Base-by-base conservation (phyloP, 805 yeast species). In the Myxozyma kluyveri region DNA sequence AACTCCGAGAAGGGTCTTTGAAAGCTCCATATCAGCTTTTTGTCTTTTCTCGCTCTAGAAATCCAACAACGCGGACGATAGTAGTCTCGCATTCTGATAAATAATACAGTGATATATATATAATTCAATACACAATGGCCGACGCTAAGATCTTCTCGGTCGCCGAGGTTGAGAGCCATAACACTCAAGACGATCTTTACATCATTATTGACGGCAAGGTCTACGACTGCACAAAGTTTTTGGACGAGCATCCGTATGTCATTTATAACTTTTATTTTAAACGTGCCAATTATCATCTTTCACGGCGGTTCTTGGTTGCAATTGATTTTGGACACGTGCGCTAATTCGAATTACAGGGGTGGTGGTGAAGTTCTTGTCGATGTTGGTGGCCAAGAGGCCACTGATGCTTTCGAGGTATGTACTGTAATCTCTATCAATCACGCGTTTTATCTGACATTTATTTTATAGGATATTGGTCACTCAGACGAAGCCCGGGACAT, bases 401-500 rank as follows among this genome's bases (percentile, higher is more conserved):
- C 87, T 12, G 72, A 67, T 44, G 79, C 82, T 22, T 82, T 82
- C 60, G 82, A 80, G 82, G 81, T 73, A 21, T 5, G 42, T 42
- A 77, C 12, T 21, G 14, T 12, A 14, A 10, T 18, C 9, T 10
- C 12, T 27, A 12, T 9, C 27, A 12, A 24, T 17, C 27, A 19
- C 23, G 43, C 5, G 19, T 21, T 10, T 6, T 10, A 39, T 14
- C n/a, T n/a, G 23, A 23, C 43, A 6, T 39, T n/a, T n/a, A n/a
- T n/a, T 14, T 27, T 78, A 52, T 80, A 79, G 61, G 96, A 88
- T 66, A 90, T 93, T 67, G 99, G 99, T 32, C 99, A 93, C 73
- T 88, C 98, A 32, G 97, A 90, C 58, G 96, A 90, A 61, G 98
- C 99, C 37, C 82, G 83, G 62, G 93, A 84, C 63, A 75, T 84